Evolutionary conservation across 192 early-diverging fungal species (phyloP).

Genomic region (Chytriomyces sp.): DNA sequence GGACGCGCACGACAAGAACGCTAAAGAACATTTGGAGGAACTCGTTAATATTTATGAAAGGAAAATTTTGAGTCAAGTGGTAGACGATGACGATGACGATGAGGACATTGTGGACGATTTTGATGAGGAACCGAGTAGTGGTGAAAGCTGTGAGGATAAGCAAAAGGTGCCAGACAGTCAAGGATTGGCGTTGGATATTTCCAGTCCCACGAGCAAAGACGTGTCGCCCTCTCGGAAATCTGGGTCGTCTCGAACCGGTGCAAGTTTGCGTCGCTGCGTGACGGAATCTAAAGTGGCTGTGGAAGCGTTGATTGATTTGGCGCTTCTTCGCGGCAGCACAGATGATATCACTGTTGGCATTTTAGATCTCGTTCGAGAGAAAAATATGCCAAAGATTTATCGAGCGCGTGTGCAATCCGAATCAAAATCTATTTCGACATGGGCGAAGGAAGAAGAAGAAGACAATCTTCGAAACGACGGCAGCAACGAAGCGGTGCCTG

Average conservation of each 20-base stretch:
- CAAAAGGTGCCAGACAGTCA: too few species aligned
- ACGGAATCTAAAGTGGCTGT: slow-evolving; percentile 18
- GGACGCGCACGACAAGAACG: slow-evolving; percentile 20
- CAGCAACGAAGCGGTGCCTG: background rate
- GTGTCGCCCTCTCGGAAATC: background rate
- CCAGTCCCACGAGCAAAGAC: background rate
- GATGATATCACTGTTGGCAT: slow-evolving; percentile 23
- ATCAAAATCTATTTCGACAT: background rate
- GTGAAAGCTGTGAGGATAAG: too few species aligned
- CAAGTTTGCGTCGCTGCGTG: background rate
- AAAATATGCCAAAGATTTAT: background rate
- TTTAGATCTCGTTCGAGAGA: slow-evolving; percentile 1
- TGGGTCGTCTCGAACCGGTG: background rate
- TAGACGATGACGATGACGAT: too few species aligned
- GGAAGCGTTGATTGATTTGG: slow-evolving; percentile 19
- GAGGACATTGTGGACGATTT: too few species aligned
- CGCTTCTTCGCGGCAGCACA: slow-evolving; percentile 10
- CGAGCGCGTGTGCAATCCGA: background rate
- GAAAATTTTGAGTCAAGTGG: too few species aligned
- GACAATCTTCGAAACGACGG: too few species aligned
- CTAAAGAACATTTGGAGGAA: slow-evolving; percentile 2
- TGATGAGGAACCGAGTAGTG: too few species aligned
- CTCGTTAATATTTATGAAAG: slow-evolving; percentile 9
- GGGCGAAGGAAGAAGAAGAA: too few species aligned
- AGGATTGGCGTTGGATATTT: background rate